Evolutionary conservation across 2,329 filamentous ascomycete species (phyloP).

Genomic region (Xylaria sp.): DNA sequence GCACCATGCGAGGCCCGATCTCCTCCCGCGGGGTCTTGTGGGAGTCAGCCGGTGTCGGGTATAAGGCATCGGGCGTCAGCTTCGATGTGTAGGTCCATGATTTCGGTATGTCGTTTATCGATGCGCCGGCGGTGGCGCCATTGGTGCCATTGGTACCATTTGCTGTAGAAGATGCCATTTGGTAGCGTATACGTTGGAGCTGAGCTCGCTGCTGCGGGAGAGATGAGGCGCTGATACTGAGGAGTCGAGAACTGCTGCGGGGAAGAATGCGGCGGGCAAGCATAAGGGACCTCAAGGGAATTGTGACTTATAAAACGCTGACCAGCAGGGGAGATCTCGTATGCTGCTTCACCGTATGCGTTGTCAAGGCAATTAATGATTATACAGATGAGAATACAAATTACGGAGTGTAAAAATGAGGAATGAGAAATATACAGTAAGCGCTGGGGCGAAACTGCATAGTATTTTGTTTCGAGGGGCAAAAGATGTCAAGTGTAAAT

Average conservation of each 20-base stretch:
- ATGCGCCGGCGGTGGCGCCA: constrained; percentile 39
- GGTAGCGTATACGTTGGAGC: constrained; percentile 31
- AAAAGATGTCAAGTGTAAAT: not conserved
- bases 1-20: constrained; percentile 84
- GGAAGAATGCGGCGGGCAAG: constrained; percentile 49
- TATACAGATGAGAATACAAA: constrained; percentile 1
- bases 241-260: constrained; percentile 44
- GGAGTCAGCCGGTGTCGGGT: constrained; percentile 82
- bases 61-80: constrained; percentile 80
- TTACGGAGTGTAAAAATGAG: not conserved
- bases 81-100: constrained; percentile 73
- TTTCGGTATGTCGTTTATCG: constrained; percentile 69
- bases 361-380: constrained; percentile 3
- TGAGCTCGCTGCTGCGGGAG: constrained; percentile 43
- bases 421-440: not conserved
- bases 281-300: constrained; percentile 52
- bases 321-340: not conserved
- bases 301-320: constrained; percentile 29
- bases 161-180: constrained; percentile 51
- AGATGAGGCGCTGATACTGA: constrained; percentile 20
- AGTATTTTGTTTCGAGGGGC: constrained; percentile 1
- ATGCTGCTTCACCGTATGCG: constrained; percentile 10
- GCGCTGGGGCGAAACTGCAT: not conserved
- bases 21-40: constrained; percentile 82
- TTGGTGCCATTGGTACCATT: constrained; percentile 44